phyloP scores from a whole-genome alignment of 2,329 filamentous ascomycete species.

The Colletotrichum navitas region DNA sequence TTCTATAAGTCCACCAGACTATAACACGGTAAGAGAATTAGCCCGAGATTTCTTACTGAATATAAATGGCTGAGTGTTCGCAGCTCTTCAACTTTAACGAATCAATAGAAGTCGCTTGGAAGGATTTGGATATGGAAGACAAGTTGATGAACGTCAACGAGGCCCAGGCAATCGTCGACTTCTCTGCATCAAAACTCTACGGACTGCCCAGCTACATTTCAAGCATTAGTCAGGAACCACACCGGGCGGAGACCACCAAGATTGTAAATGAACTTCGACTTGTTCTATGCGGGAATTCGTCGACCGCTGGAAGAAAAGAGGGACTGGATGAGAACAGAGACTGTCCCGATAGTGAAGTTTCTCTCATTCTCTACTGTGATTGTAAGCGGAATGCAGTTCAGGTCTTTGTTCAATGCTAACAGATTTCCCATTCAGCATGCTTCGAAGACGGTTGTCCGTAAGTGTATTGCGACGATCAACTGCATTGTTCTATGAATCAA shows the following conservation, averaged over 20 bases:
- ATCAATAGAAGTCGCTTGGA: not conserved
- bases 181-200: constrained; percentile 31
- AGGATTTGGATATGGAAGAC: not conserved
- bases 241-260: constrained; percentile 12
- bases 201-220: constrained; percentile 18
- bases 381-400: not conserved
- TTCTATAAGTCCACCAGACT: constrained; percentile 28
- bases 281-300: constrained; percentile 5
- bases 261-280: constrained; percentile 34
- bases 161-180: constrained; percentile 3
- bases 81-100: constrained; percentile 17
- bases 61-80: not conserved
- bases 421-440: not conserved
- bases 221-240: constrained; percentile 2
- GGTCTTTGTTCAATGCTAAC: not conserved
- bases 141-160: not conserved
- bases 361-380: constrained; percentile 25
- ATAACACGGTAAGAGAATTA: constrained; percentile 13
- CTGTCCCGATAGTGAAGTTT: constrained; percentile 13
- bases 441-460: constrained; percentile 35
- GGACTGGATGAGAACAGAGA: not conserved
- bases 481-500: fast-evolving
- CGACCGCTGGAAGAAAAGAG: not conserved
- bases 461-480: not conserved
- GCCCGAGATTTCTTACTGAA: too few relatives aligned